A percentile compares a stretch with the other conserved stretches of the same genome.
These are phyloP conservation scores for Penicillium occitanis DNA, from an alignment of 2,329 filamentous ascomycete species.

Conservation along the genomic window DNA sequence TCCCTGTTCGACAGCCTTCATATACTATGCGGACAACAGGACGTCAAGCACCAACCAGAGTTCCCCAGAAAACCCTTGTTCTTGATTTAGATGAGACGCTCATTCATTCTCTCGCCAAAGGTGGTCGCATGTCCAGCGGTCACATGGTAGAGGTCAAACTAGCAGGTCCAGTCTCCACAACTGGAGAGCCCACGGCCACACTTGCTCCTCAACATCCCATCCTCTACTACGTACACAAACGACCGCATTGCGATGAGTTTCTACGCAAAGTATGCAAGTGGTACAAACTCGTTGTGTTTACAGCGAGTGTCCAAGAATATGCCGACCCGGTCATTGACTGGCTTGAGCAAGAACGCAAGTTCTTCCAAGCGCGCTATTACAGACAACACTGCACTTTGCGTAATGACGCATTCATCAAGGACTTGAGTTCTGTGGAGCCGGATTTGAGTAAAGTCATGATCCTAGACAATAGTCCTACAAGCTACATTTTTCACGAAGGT, in stretches of 20 bases:
- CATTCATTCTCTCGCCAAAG: slow-evolving; percentile 97
- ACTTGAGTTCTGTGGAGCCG: slow-evolving; percentile 91
- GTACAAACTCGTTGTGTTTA: slow-evolving; percentile 97
- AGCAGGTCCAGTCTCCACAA: slow-evolving; percentile 41
- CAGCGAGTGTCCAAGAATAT: slow-evolving; percentile 96
- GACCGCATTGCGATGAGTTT: slow-evolving; percentile 95
- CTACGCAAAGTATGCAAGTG: slow-evolving; percentile 92
- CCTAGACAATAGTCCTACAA: slow-evolving; percentile 95
- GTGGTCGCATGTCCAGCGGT: slow-evolving; percentile 89
- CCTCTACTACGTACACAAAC: slow-evolving; percentile 97
- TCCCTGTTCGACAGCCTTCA: slow-evolving; percentile 85
- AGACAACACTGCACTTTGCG: slow-evolving; percentile 95
- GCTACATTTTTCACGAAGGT: slow-evolving; percentile 99
- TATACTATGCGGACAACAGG: slow-evolving; percentile 58
- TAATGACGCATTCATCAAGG: slow-evolving; percentile 97
- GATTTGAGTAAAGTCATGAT: slow-evolving; percentile 99
- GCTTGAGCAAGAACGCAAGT: slow-evolving; percentile 95
- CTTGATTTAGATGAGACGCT: slow-evolving; percentile 95
- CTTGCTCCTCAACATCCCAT: slow-evolving; percentile 90
- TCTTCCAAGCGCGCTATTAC: slow-evolving; percentile 91
- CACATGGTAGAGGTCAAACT: slow-evolving; percentile 99
- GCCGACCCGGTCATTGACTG: slow-evolving; percentile 98
- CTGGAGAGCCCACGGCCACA: slow-evolving; percentile 60
- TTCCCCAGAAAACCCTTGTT: slow-evolving; percentile 87
- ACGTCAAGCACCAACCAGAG: slow-evolving; percentile 28